Evolutionary conservation across 2,329 filamentous ascomycete genomes (phyloP).

Genomic region (Plenodomus biglobosus): DNA sequence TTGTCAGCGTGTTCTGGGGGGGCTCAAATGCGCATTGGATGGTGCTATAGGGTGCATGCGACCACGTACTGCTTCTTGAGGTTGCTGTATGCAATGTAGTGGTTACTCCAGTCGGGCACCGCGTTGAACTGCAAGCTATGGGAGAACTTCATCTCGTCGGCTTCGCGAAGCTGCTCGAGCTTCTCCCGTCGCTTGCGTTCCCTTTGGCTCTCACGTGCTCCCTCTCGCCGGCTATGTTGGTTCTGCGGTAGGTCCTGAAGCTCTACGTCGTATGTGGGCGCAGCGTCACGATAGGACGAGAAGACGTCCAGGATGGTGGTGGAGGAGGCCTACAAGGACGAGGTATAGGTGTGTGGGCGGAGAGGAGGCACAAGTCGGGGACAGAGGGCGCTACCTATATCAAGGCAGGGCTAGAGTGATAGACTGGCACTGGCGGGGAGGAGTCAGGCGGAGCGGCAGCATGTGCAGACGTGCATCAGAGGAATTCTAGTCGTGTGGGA

Average conservation of each 20-base stretch:
- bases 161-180: conserved; percentile 68
- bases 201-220: conserved; percentile 24
- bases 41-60: too few relatives aligned
- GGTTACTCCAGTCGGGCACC: conserved; percentile 97
- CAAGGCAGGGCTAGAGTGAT: conserved; percentile 5
- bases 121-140: conserved; percentile 99
- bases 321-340: too few relatives aligned
- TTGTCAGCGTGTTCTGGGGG: conserved; percentile 23
- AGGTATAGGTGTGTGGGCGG: neutral
- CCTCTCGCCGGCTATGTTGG: conserved; percentile 3
- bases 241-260: conserved; percentile 30
- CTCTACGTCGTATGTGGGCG: conserved; percentile 31
- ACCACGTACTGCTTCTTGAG: conserved; percentile 90
- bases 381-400: conserved; percentile 4
- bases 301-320: conserved; percentile 31
- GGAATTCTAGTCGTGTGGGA: conserved; percentile 9
- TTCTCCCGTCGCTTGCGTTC: conserved; percentile 61
- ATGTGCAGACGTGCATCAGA: conserved; percentile 8
- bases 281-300: conserved; percentile 20
- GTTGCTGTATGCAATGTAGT: conserved; percentile 98
- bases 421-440: conserved; percentile 5
- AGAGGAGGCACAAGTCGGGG: neutral
- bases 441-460: conserved; percentile 11
- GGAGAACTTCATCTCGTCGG: conserved; percentile 98
- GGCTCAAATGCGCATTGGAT: too few relatives aligned